These are phyloP conservation scores for Fusarium fujikuroi DNA, from an alignment of 2,329 filamentous ascomycete genomes.

Conservation along the genomic window DNA sequence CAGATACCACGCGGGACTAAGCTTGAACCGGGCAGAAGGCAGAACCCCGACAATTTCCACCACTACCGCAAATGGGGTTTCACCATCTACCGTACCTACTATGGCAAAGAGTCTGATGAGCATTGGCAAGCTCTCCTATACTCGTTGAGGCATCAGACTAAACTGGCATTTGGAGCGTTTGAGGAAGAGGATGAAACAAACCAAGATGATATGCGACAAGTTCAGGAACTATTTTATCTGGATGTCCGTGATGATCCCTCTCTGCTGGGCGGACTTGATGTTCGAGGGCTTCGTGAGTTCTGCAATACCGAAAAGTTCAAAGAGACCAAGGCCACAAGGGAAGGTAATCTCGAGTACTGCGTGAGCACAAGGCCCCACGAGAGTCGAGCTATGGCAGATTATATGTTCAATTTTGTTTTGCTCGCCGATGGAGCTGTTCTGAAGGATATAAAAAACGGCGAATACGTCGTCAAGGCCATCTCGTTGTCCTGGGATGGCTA, in stretches of 20 bases:
- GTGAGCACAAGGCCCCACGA: neutral
- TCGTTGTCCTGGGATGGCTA: neutral
- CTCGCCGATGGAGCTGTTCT: neutral
- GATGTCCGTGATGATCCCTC: neutral
- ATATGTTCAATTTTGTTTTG: neutral
- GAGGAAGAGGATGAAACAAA: neutral
- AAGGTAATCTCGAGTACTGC: fast-evolving
- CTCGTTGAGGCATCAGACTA: neutral
- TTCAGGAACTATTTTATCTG: neutral
- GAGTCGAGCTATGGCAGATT: neutral
- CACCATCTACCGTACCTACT: constrained; percentile 15
- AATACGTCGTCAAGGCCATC: constrained; percentile 5
- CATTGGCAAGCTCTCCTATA: neutral
- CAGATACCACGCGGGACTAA: fast-evolving
- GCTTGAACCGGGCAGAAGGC: fast-evolving
- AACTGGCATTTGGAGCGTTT: too few species aligned
- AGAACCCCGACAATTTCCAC: neutral
- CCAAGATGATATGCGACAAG: fast-evolving
- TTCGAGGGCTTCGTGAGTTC: fast-evolving
- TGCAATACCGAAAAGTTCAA: neutral
- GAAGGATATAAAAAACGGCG: neutral
- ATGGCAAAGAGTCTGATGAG: neutral
- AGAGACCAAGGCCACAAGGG: fast-evolving
- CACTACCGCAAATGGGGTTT: constrained; percentile 19
- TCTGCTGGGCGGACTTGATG: fast-evolving